Base-by-base conservation (phyloP, 1,139 yeast genomes). In the Taphrina deformans region DNA sequence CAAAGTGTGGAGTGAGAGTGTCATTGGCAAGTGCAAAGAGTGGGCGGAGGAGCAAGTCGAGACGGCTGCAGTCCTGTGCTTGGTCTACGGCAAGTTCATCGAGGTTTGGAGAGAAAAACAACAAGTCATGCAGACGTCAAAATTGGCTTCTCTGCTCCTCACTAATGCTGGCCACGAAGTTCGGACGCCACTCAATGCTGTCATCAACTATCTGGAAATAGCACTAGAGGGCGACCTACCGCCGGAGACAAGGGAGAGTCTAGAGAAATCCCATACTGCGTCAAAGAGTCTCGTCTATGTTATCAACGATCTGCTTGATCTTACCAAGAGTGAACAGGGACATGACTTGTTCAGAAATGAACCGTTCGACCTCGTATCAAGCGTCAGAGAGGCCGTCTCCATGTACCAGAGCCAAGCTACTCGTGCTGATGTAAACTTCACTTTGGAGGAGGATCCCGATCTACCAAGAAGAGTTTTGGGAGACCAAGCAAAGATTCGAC, bases 81-180 rank as follows among this genome's bases (percentile, higher is more conserved):
- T 62, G 41, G 62, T 62, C 40, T 62, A 62, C 38, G 55, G 62
- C 21, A 62, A 52, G 50, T 62, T 62, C 55, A 62, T 62, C 52
- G 62, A 55, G 41, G 53, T 62, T 35, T 62, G 65, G 65, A 31
- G 65, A 10, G 59, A 62, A 23, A 44, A 46, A 23, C 51, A 62
- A 48, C 56, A 51, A n/a, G 65, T 56, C 16, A 33, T 55, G 14
- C 61, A 55, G 51, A 48, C 65, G 3, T 55, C 62, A 23, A 56
- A 55, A 16, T 21, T 62, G 38, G 55, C 65, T 24, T 55, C 52
- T 35, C 33, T 62, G 75, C 89, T 89, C 74, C 81, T 89, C 77
- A 96, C 96, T 44, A 89, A 89, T 72, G 89, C 89, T 86, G 89
- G 96, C 2, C 96, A 89, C 77, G 96, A 89, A 76, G 88, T 89